phyloP scores from a whole-genome alignment of 1,139 yeast species.

The Spencermartinsiella ligniputridi region DNA sequence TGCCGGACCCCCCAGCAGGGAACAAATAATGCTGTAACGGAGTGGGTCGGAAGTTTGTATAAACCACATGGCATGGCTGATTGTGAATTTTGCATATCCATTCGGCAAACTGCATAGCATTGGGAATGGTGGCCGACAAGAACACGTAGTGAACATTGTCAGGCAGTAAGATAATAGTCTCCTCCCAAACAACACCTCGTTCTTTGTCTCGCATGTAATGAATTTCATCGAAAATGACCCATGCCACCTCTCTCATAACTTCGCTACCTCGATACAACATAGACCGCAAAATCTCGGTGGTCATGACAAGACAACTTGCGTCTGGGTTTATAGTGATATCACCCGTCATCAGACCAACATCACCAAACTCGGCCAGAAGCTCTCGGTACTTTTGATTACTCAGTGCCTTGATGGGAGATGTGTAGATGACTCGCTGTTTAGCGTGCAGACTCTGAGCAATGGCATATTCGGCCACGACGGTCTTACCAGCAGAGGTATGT shows the following conservation, averaged over 20 bases:
- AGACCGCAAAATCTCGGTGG: constrained; percentile 89
- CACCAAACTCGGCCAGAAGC: constrained; percentile 84
- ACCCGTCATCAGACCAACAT: constrained; percentile 97
- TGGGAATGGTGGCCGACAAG: constrained; percentile 91
- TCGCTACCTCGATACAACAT: constrained; percentile 95
- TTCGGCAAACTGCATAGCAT: constrained; percentile 97
- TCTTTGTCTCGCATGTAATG: constrained; percentile 95
- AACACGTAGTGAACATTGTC: constrained; percentile 68
- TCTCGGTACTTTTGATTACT: constrained; percentile 97
- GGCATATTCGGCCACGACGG: constrained; percentile 98
- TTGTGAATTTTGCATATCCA: constrained; percentile 95
- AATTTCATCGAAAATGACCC: constrained; percentile 94
- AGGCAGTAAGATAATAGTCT: constrained; percentile 90
- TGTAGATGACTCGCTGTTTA: constrained; percentile 91
- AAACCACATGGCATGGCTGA: constrained; percentile 98
- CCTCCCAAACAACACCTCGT: constrained; percentile 99
- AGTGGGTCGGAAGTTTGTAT: constrained; percentile 97
- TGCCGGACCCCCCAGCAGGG: constrained; percentile 97
- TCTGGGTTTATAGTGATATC: constrained; percentile 97
- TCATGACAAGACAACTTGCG: constrained; percentile 96
- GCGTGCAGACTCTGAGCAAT: constrained; percentile 90
- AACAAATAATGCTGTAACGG: constrained; percentile 95
- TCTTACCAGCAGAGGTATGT: constrained; percentile 97
- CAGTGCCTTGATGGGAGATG: constrained; percentile 95
- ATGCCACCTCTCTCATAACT: constrained; percentile 92